phyloP scores from a whole-genome alignment of 1,139 yeast genomes.

The Blastobotrys persicus region DNA sequence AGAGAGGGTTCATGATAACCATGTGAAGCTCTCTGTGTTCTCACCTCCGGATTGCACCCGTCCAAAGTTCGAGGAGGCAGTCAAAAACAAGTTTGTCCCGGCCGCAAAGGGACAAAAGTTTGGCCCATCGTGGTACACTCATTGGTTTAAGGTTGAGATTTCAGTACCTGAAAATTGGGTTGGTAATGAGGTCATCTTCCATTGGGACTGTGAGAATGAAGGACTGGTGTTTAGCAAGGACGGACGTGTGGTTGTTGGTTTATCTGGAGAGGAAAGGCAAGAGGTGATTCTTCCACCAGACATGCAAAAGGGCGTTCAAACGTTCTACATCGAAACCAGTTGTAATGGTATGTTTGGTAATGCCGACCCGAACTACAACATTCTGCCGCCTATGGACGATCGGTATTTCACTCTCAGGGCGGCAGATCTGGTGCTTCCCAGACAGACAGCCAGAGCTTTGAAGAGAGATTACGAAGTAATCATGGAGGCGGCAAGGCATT shows the following conservation, averaged over 20 bases:
- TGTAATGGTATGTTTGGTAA: conserved; percentile 97
- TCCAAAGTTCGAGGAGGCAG: conserved; percentile 72
- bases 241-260: conserved; percentile 76
- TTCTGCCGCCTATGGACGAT: conserved; percentile 58
- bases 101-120: conserved; percentile 69
- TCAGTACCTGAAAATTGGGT: conserved; percentile 55
- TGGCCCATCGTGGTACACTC: conserved; percentile 98
- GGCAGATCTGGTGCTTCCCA: conserved; percentile 84
- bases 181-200: conserved; percentile 58
- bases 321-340: conserved; percentile 80
- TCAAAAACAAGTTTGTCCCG: conserved; percentile 55
- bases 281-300: conserved; percentile 65
- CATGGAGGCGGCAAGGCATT: conserved; percentile 85
- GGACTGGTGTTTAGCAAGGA: conserved; percentile 69
- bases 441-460: conserved; percentile 75
- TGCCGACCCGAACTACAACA: conserved; percentile 44
- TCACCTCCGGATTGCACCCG: conserved; percentile 64
- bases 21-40: conserved; percentile 53
- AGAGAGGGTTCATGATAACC: conserved; percentile 47
- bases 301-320: conserved; percentile 43
- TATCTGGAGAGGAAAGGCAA: conserved; percentile 84
- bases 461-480: conserved; percentile 80
- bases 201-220: conserved; percentile 87
- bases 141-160: conserved; percentile 78
- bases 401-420: conserved; percentile 61